Conservation (phyloP, 176 grass and related monocot genomes). For the maize (Zea mays) region Zm-B73-REFERENCE-NAM-5.0 NC_050099.1:121617501-121618000, state of each 20-base stretch:
- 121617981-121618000: not conserved
- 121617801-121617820: slow-evolving; percentile 71
- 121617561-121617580: not conserved
- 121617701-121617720: slow-evolving; percentile 47
- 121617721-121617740: slow-evolving; percentile 41
- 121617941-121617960: not conserved
- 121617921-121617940: not conserved
- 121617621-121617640: not conserved
- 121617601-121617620: not conserved
- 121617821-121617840: slow-evolving; percentile 79
- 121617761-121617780: slow-evolving; percentile 46
- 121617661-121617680: slow-evolving; percentile 44
- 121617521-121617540: not conserved
- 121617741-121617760: slow-evolving; percentile 74
- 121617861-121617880: not conserved
- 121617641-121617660: slow-evolving; percentile 12
- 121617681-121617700: slow-evolving; percentile 69
- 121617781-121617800: slow-evolving; percentile 8
- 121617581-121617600: too few relatives aligned
- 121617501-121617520: not conserved
- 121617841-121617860: slow-evolving; percentile 72
- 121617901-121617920: not conserved
- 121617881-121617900: not conserved
- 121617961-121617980: not conserved
- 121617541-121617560: not conserved